Evolutionary conservation across 768 basidiomycete species (phyloP), one percentile per base, ranked within the genome.

Genomic region (Dictyophora rubrovolvata): DNA sequence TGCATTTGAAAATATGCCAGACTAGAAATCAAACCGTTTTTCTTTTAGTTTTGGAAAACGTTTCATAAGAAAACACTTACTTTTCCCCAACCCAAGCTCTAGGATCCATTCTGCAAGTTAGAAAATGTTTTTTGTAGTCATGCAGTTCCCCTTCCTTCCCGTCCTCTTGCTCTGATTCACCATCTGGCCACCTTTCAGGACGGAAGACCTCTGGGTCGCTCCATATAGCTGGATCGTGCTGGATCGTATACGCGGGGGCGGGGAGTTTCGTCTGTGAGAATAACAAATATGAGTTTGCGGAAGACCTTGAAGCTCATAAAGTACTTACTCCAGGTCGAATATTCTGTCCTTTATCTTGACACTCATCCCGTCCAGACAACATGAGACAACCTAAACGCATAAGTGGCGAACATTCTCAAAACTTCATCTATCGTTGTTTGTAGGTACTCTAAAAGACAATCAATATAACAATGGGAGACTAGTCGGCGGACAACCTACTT

Each of bases 161-260:
- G n/a, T 36, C 1, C 33, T 33, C 10, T n/a, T 1, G 22, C 17
- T 7, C 3, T 55, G 12, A 18, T 18, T 47, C 16, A 10, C 54
- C 56, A 46, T 74, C 71, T 1, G 72, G 62, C 73, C 73, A 74
- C 3, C 73, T 60, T 56, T 74, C 74, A 0, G 72, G 73, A 18
- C 72, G 58, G 63, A 72, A 74, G 12, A 53, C 63, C 21, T 68
- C 65, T 4, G 68, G 63, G 59, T 74, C 68, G 10, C 72, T 71
- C 72, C 73, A 73, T 20, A 72, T 64, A 2, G 55, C 56, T 1
- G 63, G 46, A 50, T 68, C 67, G 42, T 70, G 72, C 42, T 72
- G 68, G n/a, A 73, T 66, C 0, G 70, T 71, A 62, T 67, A 73
- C 2, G 69, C 69, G 0, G 73, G 73, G 10, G 69, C 71, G 23